Evolutionary conservation across 1,139 yeast species (phyloP).

Genomic region (Geotrichum fermentans): DNA sequence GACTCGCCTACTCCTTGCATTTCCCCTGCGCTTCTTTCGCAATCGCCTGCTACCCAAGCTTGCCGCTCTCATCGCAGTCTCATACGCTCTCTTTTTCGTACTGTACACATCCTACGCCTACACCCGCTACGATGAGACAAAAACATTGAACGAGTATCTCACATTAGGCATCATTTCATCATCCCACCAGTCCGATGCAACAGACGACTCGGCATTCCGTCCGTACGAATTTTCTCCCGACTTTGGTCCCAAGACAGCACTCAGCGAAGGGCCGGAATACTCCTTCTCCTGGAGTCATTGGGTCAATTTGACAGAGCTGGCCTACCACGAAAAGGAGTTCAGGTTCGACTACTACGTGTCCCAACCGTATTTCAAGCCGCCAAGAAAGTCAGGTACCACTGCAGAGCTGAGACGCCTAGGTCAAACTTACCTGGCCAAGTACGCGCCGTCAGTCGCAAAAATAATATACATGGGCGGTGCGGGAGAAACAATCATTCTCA

Average conservation of each 20-base stretch:
- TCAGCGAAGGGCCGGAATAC: slow-evolving; percentile 21
- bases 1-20: no score
- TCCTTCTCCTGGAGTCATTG: slow-evolving; percentile 32
- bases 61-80: neutral
- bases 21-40: neutral
- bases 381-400: slow-evolving; percentile 25
- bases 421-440: slow-evolving; percentile 28
- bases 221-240: neutral
- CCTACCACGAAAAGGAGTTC: slow-evolving; percentile 16
- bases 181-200: no score
- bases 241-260: neutral
- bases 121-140: neutral
- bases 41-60: neutral
- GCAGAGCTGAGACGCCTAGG: slow-evolving; percentile 32
- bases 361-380: slow-evolving; percentile 19
- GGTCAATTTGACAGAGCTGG: slow-evolving; percentile 29
- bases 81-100: neutral
- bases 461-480: slow-evolving; percentile 27
- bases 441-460: slow-evolving; percentile 30
- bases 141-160: neutral
- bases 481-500: slow-evolving; percentile 16
- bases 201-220: no score
- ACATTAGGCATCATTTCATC: neutral
- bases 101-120: neutral
- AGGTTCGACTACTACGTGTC: neutral